Evolutionary conservation across 108 stramenopile species (phyloP).

Genomic region (Skeletonema grethae): DNA sequence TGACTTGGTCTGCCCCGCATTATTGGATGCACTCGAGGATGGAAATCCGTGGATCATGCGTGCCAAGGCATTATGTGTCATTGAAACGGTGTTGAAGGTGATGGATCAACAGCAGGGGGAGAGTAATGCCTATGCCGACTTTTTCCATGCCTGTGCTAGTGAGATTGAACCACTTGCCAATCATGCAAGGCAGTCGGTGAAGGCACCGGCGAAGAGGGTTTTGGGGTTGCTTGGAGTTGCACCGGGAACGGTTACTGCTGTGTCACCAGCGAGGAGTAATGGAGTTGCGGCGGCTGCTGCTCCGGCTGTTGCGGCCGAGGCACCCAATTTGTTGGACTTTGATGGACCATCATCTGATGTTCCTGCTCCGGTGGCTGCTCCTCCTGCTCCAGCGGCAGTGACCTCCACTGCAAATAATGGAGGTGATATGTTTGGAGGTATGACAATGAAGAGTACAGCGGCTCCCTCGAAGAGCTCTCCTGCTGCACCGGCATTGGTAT

Average conservation of each 20-base stretch:
- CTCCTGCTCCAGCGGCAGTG: slow-evolving; percentile 16
- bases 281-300: slow-evolving; percentile 29
- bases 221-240: slow-evolving; percentile 63
- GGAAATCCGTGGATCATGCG: slow-evolving; percentile 91
- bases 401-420: slow-evolving; percentile 18
- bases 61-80: slow-evolving; percentile 88
- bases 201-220: slow-evolving; percentile 76
- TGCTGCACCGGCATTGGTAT: slow-evolving; percentile 13
- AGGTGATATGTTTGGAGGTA: slow-evolving; percentile 58
- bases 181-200: slow-evolving; percentile 66
- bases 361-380: not conserved
- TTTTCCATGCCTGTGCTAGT: slow-evolving; percentile 76
- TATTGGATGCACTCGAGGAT: slow-evolving; percentile 86
- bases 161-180: slow-evolving; percentile 76
- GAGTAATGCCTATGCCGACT: slow-evolving; percentile 74
- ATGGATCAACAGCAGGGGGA: slow-evolving; percentile 33
- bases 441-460: slow-evolving; percentile 52
- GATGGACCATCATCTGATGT: slow-evolving; percentile 43
- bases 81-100: slow-evolving; percentile 71
- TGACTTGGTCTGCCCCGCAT: slow-evolving; percentile 84
- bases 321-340: slow-evolving; percentile 79
- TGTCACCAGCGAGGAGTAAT: slow-evolving; percentile 20
- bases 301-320: slow-evolving; percentile 46
- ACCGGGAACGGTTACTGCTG: slow-evolving; percentile 22
- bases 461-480: slow-evolving; percentile 23